These are phyloP conservation scores for Capronia coronata DNA, from an alignment of 2,329 filamentous ascomycete species.

Conservation along the genomic window DNA sequence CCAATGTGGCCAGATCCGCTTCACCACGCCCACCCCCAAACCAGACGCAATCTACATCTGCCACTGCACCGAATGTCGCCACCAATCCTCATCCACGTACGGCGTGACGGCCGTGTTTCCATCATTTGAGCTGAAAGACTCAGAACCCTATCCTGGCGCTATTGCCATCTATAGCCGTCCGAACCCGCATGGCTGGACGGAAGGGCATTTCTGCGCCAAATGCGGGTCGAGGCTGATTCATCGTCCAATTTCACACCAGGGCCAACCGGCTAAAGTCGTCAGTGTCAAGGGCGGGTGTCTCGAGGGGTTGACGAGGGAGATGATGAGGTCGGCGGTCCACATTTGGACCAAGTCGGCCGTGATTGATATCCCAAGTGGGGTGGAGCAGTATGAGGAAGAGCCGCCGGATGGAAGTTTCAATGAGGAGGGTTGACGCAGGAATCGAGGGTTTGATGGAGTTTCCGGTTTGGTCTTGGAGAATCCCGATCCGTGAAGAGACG, in stretches of 20 bases:
- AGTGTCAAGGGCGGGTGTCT: slow-evolving; percentile 63
- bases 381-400: slow-evolving; percentile 53
- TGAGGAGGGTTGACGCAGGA: slow-evolving; percentile 2
- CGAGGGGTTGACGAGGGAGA: slow-evolving; percentile 55
- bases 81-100: slow-evolving; percentile 50
- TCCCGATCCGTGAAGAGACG: no score
- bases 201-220: slow-evolving; percentile 61
- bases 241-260: slow-evolving; percentile 22
- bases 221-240: slow-evolving; percentile 63
- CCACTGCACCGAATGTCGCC: slow-evolving; percentile 59
- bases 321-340: slow-evolving; percentile 55
- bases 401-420: slow-evolving; percentile 8
- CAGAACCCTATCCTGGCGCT: slow-evolving; percentile 1
- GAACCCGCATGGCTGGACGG: slow-evolving; percentile 38
- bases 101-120: slow-evolving; percentile 65
- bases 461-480: no score
- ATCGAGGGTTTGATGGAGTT: no score
- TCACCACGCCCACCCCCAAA: slow-evolving; percentile 54
- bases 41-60: slow-evolving; percentile 64
- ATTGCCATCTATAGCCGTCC: slow-evolving; percentile 14
- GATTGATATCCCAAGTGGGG: slow-evolving; percentile 62
- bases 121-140: slow-evolving; percentile 30
- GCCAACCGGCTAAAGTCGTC: slow-evolving; percentile 52
- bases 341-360: slow-evolving; percentile 64
- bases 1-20: slow-evolving; percentile 59